phyloP scores from a whole-genome alignment of 179 eudicot genomes.

The Silene noctiflora region DNA sequence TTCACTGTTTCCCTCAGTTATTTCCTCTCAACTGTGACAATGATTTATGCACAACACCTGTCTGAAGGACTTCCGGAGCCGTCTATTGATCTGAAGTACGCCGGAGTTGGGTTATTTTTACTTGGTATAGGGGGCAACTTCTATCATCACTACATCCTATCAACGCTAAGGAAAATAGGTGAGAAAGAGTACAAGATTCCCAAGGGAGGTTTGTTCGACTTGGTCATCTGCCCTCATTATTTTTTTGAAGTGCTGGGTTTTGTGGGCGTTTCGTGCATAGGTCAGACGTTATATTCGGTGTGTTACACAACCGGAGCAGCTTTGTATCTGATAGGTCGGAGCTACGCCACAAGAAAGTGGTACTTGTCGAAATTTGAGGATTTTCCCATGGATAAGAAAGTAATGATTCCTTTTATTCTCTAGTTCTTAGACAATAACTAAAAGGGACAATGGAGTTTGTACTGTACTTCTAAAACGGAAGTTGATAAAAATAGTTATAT shows the following conservation, averaged over 20 bases:
- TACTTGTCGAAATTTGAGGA: constrained; percentile 62
- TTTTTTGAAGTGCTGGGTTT: constrained; percentile 54
- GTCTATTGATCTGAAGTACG: constrained; percentile 37
- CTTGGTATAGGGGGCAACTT: constrained; percentile 53
- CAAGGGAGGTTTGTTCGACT: constrained; percentile 50
- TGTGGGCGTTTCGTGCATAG: constrained; percentile 51
- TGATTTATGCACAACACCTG: constrained; percentile 44
- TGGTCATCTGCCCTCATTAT: constrained; percentile 65
- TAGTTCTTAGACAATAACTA: not conserved
- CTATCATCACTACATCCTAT: constrained; percentile 59
- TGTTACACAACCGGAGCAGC: constrained; percentile 32
- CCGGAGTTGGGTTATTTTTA: constrained; percentile 37
- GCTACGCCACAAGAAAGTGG: constrained; percentile 58
- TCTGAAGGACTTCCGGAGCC: constrained; percentile 39
- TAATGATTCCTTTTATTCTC: constrained; percentile 36
- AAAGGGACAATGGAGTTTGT: not conserved
- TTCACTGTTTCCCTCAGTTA: constrained; percentile 30
- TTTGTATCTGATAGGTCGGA: constrained; percentile 44
- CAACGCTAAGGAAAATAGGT: constrained; percentile 39
- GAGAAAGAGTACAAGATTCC: constrained; percentile 62
- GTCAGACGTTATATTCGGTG: constrained; percentile 48
- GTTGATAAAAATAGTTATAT: too few relatives aligned
- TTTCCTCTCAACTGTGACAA: constrained; percentile 25
- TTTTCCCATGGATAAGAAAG: constrained; percentile 53
- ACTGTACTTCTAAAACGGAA: not conserved